Evolutionary conservation across 2,329 filamentous ascomycete genomes (phyloP).

Genomic region (Aspergillus melleus): DNA sequence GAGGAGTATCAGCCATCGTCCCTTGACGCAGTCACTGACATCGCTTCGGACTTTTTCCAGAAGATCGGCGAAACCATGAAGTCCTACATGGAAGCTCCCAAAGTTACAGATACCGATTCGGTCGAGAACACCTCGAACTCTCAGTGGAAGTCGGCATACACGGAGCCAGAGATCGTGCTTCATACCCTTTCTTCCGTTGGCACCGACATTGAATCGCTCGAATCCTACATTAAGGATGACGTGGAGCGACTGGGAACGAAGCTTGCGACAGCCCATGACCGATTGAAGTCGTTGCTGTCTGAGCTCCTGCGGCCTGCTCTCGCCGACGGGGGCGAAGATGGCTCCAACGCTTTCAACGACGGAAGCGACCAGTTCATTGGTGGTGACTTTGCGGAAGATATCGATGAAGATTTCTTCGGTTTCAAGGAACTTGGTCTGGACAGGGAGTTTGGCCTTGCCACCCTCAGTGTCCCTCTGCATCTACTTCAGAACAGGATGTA

Average conservation of each 20-base stretch:
- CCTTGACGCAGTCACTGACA: conserved; percentile 83
- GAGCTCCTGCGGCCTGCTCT: conserved; percentile 90
- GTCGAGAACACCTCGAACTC: conserved; percentile 39
- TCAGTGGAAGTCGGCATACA: conserved; percentile 67
- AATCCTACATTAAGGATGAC: conserved; percentile 88
- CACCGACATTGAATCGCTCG: conserved; percentile 75
- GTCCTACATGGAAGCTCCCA: conserved; percentile 79
- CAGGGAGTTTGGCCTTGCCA: conserved; percentile 82
- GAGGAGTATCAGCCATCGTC: conserved; percentile 96
- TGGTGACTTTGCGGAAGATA: conserved; percentile 95
- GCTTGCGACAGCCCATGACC: conserved; percentile 81
- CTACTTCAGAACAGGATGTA: conserved; percentile 88
- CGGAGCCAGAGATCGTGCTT: conserved; percentile 79
- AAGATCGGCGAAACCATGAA: conserved; percentile 80
- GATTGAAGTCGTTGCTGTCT: conserved; percentile 90
- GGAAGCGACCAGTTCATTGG: conserved; percentile 96
- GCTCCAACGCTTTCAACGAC: conserved; percentile 88
- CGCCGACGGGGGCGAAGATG: conserved; percentile 75
- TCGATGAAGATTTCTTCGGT: conserved; percentile 98
- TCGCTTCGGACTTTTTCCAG: conserved; percentile 84
- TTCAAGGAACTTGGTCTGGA: conserved; percentile 94
- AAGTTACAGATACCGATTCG: conserved; percentile 58
- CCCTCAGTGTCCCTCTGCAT: conserved; percentile 88
- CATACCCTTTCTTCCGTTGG: conserved; percentile 85
- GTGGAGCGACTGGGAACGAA: conserved; percentile 82